Evolutionary conservation across 805 yeast genomes (phyloP).

Genomic region (Cyberlindnera misumaiensis): DNA sequence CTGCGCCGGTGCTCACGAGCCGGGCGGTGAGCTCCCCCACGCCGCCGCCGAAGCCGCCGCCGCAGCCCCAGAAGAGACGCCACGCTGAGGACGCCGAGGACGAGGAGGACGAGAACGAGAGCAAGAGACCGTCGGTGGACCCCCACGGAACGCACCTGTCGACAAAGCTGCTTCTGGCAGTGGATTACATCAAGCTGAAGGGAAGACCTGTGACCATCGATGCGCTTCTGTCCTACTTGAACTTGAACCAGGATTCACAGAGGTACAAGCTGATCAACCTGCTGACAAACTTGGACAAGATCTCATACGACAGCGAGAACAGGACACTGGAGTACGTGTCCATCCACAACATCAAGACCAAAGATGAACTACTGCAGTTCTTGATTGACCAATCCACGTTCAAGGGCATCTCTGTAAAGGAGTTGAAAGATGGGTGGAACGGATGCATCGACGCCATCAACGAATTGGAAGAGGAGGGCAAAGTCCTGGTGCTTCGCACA

Average conservation of each 20-base stretch:
- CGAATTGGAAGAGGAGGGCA: slow-evolving; percentile 68
- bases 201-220: slow-evolving; percentile 64
- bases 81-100: slow-evolving; percentile 11
- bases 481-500: slow-evolving; percentile 77
- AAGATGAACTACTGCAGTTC: slow-evolving; percentile 67
- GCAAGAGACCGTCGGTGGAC: slow-evolving; percentile 24
- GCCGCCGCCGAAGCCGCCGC: slow-evolving; percentile 13
- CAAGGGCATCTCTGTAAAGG: slow-evolving; percentile 74
- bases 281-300: slow-evolving; percentile 68
- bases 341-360: slow-evolving; percentile 77
- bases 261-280: slow-evolving; percentile 65
- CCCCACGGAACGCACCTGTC: slow-evolving; percentile 52
- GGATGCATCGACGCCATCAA: slow-evolving; percentile 76
- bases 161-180: slow-evolving; percentile 84
- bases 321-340: slow-evolving; percentile 82
- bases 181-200: slow-evolving; percentile 70
- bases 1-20: slow-evolving; percentile 46
- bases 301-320: slow-evolving; percentile 54
- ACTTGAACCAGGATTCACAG: slow-evolving; percentile 37
- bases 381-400: slow-evolving; percentile 78
- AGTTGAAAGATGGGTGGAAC: slow-evolving; percentile 85
- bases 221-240: slow-evolving; percentile 62
- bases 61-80: slow-evolving; percentile 5
- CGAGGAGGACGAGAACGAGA: slow-evolving; percentile 20
- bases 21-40: slow-evolving; percentile 16